Conservation (phyloP, 208 protist species). For the Leishmania mexicana region DNA sequence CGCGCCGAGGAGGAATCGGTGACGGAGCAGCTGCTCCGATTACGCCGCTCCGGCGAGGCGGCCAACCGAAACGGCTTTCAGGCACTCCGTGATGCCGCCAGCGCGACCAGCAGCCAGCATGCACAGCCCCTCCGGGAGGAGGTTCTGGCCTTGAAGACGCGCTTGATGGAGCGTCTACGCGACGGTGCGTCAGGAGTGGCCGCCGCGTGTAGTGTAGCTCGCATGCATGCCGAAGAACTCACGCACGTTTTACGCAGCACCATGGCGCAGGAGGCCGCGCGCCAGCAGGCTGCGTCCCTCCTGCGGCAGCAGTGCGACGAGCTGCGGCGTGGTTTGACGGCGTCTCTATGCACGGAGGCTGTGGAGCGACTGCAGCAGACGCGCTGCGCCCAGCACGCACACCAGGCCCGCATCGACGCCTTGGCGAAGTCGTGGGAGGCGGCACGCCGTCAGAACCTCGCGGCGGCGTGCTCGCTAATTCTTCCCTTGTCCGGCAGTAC, state of each 20-base stretch:
- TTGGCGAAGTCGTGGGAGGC: constrained; percentile 52
- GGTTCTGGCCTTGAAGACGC: constrained; percentile 25
- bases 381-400: constrained; percentile 48
- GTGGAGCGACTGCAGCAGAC: constrained; percentile 48
- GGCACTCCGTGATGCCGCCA: constrained; percentile 8
- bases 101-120: constrained; percentile 4
- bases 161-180: constrained; percentile 35
- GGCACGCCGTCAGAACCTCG: constrained; percentile 59
- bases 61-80: constrained; percentile 13
- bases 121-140: constrained; percentile 17
- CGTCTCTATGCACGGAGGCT: constrained; percentile 28
- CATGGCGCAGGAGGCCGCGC: constrained; percentile 26
- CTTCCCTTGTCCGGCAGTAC: constrained; percentile 25
- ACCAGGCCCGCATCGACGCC: constrained; percentile 50
- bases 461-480: constrained; percentile 34
- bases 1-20: constrained; percentile 42
- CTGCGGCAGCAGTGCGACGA: constrained; percentile 31
- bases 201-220: constrained; percentile 5
- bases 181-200: constrained; percentile 2
- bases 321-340: constrained; percentile 28
- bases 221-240: constrained; percentile 52
- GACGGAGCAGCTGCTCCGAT: constrained; percentile 42
- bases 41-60: constrained; percentile 32
- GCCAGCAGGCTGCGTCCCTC: constrained; percentile 22
- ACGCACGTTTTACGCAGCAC: constrained; percentile 27